Evolutionary conservation across 129 eudicot genomes (phyloP).

Genomic region (Helianthus annuus): DNA sequence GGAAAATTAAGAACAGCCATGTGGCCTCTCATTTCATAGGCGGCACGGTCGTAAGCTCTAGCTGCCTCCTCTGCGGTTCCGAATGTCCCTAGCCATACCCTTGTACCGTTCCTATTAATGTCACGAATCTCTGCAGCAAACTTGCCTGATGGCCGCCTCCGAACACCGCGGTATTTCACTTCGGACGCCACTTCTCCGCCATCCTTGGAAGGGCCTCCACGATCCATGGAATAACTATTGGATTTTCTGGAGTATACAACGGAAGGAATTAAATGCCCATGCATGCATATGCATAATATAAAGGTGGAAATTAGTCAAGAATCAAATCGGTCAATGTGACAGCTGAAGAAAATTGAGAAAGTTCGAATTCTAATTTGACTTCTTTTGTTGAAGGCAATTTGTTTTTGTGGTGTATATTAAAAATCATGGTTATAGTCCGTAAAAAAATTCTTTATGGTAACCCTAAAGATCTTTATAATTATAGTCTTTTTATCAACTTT

Average conservation of each 20-base stretch:
- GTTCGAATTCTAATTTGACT: conserved; percentile 18
- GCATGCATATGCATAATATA: neutral
- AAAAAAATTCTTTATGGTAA: too few species aligned
- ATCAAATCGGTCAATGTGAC: conserved; percentile 15
- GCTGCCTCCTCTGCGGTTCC: conserved; percentile 53
- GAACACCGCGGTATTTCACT: conserved; percentile 37
- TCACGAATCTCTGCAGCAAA: conserved; percentile 51
- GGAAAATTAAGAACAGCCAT: conserved; percentile 52
- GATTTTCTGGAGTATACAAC: neutral
- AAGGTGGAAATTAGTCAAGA: conserved; percentile 24
- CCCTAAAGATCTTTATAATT: too few species aligned
- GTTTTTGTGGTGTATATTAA: conserved; percentile 15
- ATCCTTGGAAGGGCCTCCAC: conserved; percentile 4
- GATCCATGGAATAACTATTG: neutral
- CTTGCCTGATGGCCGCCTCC: conserved; percentile 51
- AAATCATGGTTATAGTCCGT: too few species aligned
- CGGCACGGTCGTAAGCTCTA: conserved; percentile 49
- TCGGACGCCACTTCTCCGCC: neutral
- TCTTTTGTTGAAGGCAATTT: conserved; percentile 24
- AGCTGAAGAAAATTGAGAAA: conserved; percentile 22
- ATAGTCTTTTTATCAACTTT: too few species aligned
- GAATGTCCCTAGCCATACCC: conserved; percentile 53
- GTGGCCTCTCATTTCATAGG: conserved; percentile 42
- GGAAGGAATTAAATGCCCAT: neutral
- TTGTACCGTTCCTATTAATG: conserved; percentile 23